Evolutionary conservation across 148 eudicot species (phyloP).

Genomic region (Linanthus parryae): DNA sequence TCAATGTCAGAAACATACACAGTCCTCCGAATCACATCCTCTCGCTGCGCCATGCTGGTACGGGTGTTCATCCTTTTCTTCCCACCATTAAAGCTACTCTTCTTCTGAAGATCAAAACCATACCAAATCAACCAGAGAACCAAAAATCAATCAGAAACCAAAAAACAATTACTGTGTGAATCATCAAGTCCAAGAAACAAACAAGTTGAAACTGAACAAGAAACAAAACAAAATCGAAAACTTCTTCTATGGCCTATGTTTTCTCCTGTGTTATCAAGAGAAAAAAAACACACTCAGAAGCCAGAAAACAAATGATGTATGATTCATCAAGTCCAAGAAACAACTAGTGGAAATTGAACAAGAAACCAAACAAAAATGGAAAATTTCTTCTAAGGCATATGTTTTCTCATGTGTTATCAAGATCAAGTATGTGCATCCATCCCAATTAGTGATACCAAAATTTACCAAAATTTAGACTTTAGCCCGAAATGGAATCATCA

Average conservation of each 20-base stretch:
- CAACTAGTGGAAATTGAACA: too few species aligned
- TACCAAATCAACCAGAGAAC: conserved; percentile 8
- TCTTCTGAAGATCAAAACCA: conserved; percentile 38
- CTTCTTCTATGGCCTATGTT: too few species aligned
- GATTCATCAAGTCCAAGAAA: background rate
- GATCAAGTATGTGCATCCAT: too few species aligned
- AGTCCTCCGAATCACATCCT: conserved; percentile 79
- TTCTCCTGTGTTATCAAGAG: conserved; percentile 7
- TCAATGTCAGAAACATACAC: conserved; percentile 97
- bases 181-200: background rate
- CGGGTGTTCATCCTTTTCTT: conserved; percentile 66
- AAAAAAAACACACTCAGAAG: background rate
- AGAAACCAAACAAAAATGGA: too few species aligned
- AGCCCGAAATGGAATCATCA: too few species aligned
- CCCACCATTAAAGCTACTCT: conserved; percentile 43
- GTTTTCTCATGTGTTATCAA: too few species aligned
- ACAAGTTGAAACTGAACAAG: too few species aligned
- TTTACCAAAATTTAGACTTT: background rate
- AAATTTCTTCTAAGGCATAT: too few species aligned
- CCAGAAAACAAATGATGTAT: background rate
- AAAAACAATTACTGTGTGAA: background rate
- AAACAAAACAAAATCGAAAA: too few species aligned
- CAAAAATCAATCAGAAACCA: background rate
- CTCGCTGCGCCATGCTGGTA: conserved; percentile 81
- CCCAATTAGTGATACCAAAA: too few species aligned